Base-by-base conservation (phyloP, 2,329 filamentous ascomycete species). In the Chaetothyriales sp. region DNA sequence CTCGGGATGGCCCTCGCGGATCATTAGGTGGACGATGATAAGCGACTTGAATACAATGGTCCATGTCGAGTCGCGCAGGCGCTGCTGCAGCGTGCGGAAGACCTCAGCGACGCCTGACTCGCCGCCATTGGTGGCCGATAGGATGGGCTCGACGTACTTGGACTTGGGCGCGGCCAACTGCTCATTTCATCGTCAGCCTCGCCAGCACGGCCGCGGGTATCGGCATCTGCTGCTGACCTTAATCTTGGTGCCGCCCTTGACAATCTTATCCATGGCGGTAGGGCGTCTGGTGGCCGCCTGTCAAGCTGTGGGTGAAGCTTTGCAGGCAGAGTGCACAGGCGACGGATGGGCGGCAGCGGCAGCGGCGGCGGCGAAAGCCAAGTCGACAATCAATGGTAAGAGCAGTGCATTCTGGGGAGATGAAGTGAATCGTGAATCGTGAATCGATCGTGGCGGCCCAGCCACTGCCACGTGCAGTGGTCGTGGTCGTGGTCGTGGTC, bases 41-140 rank as follows among this genome's bases (percentile, higher is more conserved):
- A 98, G 75, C 62, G 88, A 84, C 74, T 98, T 98, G 82, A 95
- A 95, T 58, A 95, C 90, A 53, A 97, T 89, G n/a, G 92, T 98
- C 92, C 92, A 98, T 75, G 92, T 95, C 60, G 90, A 90, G 68
- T 98, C 92, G 66, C 89, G 84, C 60, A 98, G 71, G 49, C 92
- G 82, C 66, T 88, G 81, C 66, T 94, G 89, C 51, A 98, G 75
- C 44, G 89, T 87, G 55, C 92, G 83, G 68, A 98, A 97, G 64
- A 98, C 86, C 72, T 98, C 92, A 54, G 84, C 90, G 54, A 98
- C 88, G 60, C 90, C 92, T 50, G 87, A 86, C 70, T 98, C 92
- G 61, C 89, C 92, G 19, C 89, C 85, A 70, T 95, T 88, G 40
- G 92, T 98, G 57, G 92, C 90, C 60, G 95, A 78, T 52, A 98